Base-by-base conservation (phyloP, 2,329 filamentous ascomycete species). In the Thielaviopsis musarum region DNA sequence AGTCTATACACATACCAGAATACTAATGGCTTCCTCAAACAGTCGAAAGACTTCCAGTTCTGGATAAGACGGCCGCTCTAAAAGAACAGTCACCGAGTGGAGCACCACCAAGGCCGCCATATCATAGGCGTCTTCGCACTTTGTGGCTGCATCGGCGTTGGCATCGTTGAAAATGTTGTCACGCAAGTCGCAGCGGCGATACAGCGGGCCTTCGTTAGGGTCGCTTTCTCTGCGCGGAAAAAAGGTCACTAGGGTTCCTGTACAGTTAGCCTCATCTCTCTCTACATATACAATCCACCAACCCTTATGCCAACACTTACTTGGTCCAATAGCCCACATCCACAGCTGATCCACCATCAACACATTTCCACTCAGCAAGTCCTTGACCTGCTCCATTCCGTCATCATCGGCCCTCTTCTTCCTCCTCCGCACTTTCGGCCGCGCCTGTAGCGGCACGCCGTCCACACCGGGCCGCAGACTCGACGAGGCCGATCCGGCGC, bases 261-360 rank as follows among this genome's bases (percentile, higher is more conserved):
- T 56, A 26, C 6, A 26, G 24, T 57, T 45, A 57, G 51, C 6
- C 6, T 19, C 13, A 49, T 41, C 56, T 52, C 34, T 60, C 9
- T 30, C 52, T 7, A 54, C 52, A 34, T 60, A 17, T 28, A 24
- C 5, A 3, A 6, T n/a, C 58, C 26, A 15, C 19, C 13, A 15
- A 9, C 19, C 26, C 56, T 24, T 1, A 1, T 1, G 0, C 0
- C 0, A 0, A 1, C 13, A 69, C 75, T 69, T 66, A 79, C 77
- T 75, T 17, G 71, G 75, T 59, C 79, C 73, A n/a, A 81, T 72
- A 0, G 73, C 75, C 78, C 78, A 81, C 0, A 84, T 66, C 82
- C 82, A 85, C 1, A 85, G 67, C 64, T 85, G 81, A 61, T 85
- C 82, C 0, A 85, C 78, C 79, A 85, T 84, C n/a, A 85, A 67